Evolutionary conservation across 768 basidiomycete genomes (phyloP).

Genomic region (Mycena leptocephala): DNA sequence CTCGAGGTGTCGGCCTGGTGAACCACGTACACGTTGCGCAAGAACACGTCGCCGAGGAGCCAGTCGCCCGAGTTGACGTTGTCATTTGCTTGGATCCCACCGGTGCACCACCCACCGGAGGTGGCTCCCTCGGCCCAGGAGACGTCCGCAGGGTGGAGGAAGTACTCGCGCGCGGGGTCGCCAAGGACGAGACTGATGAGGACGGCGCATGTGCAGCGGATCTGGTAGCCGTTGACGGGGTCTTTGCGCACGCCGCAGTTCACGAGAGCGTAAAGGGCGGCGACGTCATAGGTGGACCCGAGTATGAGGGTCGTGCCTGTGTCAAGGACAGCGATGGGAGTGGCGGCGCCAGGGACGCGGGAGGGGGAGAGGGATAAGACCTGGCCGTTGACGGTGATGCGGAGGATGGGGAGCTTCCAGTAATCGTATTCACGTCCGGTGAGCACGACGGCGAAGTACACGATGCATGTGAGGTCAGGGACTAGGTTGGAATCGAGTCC

Average conservation of each 20-base stretch:
- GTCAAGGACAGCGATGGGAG: conserved; percentile 73
- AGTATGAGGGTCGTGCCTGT: conserved; percentile 74
- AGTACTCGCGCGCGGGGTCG: conserved; percentile 55
- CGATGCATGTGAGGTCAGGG: conserved; percentile 50
- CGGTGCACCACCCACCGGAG: conserved; percentile 66
- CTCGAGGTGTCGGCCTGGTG: conserved; percentile 64
- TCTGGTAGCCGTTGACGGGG: conserved; percentile 59
- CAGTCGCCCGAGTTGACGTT: conserved; percentile 68
- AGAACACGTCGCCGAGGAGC: conserved; percentile 73
- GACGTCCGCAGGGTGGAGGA: conserved; percentile 68
- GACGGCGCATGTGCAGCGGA: conserved; percentile 66
- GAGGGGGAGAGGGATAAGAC: conserved; percentile 62
- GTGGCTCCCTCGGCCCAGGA: conserved; percentile 62
- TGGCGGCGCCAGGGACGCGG: conserved; percentile 56
- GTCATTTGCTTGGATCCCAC: conserved; percentile 71
- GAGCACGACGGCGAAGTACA: conserved; percentile 58
- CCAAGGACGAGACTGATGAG: conserved; percentile 64
- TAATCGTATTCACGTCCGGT: conserved; percentile 61
- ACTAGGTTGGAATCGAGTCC: conserved; percentile 57
- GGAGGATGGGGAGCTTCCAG: conserved; percentile 70
- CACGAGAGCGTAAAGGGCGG: conserved; percentile 66
- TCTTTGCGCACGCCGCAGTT: conserved; percentile 59
- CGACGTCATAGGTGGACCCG: conserved; percentile 68
- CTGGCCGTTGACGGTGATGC: conserved; percentile 61
- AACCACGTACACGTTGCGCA: conserved; percentile 71